Evolutionary conservation across 1,139 yeast species (phyloP), one percentile per base, ranked within the genome.

Genomic region (Pichiaceae sp.): DNA sequence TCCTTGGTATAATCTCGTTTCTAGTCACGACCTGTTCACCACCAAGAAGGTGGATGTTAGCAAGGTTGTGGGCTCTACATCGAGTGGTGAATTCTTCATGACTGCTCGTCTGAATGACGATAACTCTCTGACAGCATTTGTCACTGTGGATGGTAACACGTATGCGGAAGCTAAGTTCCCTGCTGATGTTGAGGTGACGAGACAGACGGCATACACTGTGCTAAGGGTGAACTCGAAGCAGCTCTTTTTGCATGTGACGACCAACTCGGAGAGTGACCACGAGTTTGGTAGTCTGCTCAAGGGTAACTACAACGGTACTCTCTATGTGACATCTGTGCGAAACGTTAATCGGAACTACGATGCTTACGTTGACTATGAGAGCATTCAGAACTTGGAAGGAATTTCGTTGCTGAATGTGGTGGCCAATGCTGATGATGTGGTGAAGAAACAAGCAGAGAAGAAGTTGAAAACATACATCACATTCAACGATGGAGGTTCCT

Each of bases 261-360:
- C 87, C 0, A 68, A 67, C 45, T 57, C 63, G 19, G 66, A 65
- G 6, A 41, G 53, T 0, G 75, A 71, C 8, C 56, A 62, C 9
- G 94, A 86, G 49, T 79, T 59, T 59, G 98, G 98, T 7, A 67
- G 86, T 0, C 64, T 93, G n/a, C 66, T 91, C 50, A 91, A 91
- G 53, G 85, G 96, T 1, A 89, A 91, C 54, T 83, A 85, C n/a
- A 86, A 89, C 50, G 99, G 99, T 43, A 87, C 97, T 0, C 75
- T 84, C n/a, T 89, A 84, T 55, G 91, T 84, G 3, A 63, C 78
- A 23, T 65, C 91, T 1, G 67, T 83, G 45, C 73, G 72, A n/a
- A 57, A 71, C 41, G 96, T 87, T 7, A 91, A 89, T 56, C 68
- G 98, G 50, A 74, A 86, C 45, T 48, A 48, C 4, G 48, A 49